These are phyloP conservation scores for Neurospora sp. DNA, from an alignment of 495 filamentous ascomycete genomes.

Conservation along the genomic window DNA sequence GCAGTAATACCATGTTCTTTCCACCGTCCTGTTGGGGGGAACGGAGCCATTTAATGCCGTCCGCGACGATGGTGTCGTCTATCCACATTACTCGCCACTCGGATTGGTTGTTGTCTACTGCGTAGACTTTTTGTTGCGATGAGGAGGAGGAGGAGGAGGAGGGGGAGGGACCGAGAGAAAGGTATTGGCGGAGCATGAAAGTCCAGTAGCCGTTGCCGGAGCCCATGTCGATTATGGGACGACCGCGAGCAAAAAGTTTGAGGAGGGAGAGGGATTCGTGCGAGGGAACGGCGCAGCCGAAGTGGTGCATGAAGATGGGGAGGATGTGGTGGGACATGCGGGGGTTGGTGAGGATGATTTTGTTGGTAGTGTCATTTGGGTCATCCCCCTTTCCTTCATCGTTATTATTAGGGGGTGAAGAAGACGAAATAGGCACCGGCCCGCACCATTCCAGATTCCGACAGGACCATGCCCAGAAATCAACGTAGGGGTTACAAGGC, in stretches of 20 bases:
- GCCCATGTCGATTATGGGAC: slow-evolving; percentile 32
- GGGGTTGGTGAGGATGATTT: slow-evolving; percentile 6
- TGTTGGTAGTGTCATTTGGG: background rate
- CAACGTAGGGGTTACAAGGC: slow-evolving; percentile 45
- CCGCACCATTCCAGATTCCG: slow-evolving; percentile 41
- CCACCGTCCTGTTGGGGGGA: too few species aligned
- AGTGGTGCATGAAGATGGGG: slow-evolving; percentile 58
- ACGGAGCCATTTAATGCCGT: slow-evolving; percentile 22
- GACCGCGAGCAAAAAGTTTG: slow-evolving; percentile 26
- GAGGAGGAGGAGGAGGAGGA: background rate
- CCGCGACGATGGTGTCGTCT: slow-evolving; percentile 38
- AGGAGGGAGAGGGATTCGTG: slow-evolving; percentile 45
- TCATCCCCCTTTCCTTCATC: background rate
- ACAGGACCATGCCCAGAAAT: slow-evolving; percentile 43
- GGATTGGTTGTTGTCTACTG: slow-evolving; percentile 44
- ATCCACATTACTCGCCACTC: slow-evolving; percentile 50
- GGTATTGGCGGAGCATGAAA: slow-evolving; percentile 42
- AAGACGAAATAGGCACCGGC: slow-evolving; percentile 19
- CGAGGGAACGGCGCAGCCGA: slow-evolving; percentile 49
- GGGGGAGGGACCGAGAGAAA: slow-evolving; percentile 16
- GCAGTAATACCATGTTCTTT: slow-evolving; percentile 32
- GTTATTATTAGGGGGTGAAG: background rate
- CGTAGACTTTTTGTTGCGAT: background rate
- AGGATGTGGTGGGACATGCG: slow-evolving; percentile 44
- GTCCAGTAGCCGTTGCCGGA: slow-evolving; percentile 59